Evolutionary conservation across 2,329 filamentous ascomycete species (phyloP).

Genomic region (Calonectria henricotiae): DNA sequence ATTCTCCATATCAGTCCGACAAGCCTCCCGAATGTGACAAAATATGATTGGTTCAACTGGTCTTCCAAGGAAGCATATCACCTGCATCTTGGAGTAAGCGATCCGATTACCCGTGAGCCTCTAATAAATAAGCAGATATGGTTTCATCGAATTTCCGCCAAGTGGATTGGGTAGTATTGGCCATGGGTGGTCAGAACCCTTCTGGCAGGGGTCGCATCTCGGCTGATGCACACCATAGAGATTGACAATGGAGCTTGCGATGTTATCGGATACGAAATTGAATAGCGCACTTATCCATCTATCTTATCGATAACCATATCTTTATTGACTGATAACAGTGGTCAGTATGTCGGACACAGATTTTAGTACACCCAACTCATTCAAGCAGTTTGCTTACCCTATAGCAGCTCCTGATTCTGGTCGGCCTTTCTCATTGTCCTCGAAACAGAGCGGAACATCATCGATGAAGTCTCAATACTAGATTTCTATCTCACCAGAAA

Average conservation of each 20-base stretch:
- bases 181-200: background rate
- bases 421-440: too few relatives aligned
- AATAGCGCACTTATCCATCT: background rate
- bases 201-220: too few relatives aligned
- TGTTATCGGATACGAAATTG: too few relatives aligned
- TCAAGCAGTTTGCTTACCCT: too few relatives aligned
- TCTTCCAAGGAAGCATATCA: background rate
- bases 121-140: background rate
- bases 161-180: background rate
- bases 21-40: background rate
- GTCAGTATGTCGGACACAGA: too few relatives aligned
- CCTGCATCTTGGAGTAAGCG: background rate
- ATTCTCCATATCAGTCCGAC: background rate
- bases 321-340: background rate
- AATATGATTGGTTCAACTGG: background rate
- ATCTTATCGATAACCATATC: background rate
- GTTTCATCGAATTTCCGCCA: constrained; percentile 16
- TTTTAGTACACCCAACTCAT: too few relatives aligned
- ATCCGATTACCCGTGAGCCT: constrained; percentile 1
- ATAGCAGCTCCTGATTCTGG: too few relatives aligned
- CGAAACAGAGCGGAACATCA: too few relatives aligned
- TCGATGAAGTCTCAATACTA: too few relatives aligned
- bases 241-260: too few relatives aligned
- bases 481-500: too few relatives aligned
- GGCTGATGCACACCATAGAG: too few relatives aligned